Evolutionary conservation across 176 grass and related monocot species (phyloP), one percentile per base, ranked within the genome.

Genomic region (Aechmea fasciata): DNA sequence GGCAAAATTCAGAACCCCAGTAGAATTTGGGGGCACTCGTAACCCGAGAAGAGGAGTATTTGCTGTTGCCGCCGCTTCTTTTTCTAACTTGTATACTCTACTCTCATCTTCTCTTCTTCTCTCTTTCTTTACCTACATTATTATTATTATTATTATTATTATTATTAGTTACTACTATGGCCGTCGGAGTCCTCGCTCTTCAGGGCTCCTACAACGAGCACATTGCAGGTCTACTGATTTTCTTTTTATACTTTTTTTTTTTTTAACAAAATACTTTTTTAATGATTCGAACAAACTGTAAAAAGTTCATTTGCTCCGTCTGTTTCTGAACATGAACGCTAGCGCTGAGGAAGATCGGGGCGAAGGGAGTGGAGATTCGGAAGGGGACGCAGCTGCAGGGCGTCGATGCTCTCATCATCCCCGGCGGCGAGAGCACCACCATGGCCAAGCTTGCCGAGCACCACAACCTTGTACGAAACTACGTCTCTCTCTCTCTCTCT

Each of bases 151-250:
- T 52, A 10, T 22, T 49, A 50, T 24, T 66, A 59, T 41, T 54
- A 24, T 65, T 72, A 14, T 48, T 52, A 10, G n/a, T 22, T 52
- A 11, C 10, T 52, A 13, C 17, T 57, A 91, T 82, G 84, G 84
- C 81, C 71, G 87, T 99, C 11, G 94, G 94, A 57, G 94, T 99
- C 26, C 86, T 99, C 52, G 94, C 94, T 52, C 94, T 99, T 71
- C 94, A 99, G 84, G 94, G 89, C 59, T 99, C 94, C 14, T 99
- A 87, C 77, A 99, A 99, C 77, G 94, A 99, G 77, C 94, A 99
- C 80, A 72, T 99, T 64, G 81, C 89, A 57, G 89, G 94, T 90
- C 78, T 17, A 68, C 3, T 69, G 68, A 24, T 22, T 2, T 17
- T 17, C 22, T 23, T 23, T 23, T 23, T n/a, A n/a, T n/a, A n/a